Base-by-base conservation (phyloP, 768 basidiomycete genomes). In the Hemileccinum impolitum region DNA sequence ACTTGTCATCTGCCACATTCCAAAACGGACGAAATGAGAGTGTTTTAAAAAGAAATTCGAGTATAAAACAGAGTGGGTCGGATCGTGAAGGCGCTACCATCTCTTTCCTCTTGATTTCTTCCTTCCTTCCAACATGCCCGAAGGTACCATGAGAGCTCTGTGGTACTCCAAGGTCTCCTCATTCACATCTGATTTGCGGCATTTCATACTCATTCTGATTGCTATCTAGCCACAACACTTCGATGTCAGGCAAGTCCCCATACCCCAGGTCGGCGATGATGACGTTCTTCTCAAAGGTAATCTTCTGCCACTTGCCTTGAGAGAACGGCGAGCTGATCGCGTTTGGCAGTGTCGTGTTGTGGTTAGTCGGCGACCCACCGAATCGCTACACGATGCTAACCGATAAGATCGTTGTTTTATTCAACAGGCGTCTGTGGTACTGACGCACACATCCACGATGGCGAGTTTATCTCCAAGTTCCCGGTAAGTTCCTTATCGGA, bases 251-350 rank as follows among this genome's bases (percentile, higher is more conserved):
- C 68, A 81, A 34, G 85, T 89, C 8, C 82, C 84, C 5, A 79
- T 88, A 47, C 87, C 87, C 7, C 51, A 76, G 50, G 72, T 79
- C 51, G 76, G 76, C 30, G 83, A 85, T 53, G 78, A 87, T 45
- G 88, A 90, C 23, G 78, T 90, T 42, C 75, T 90, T 45, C 72
- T 90, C 56, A 88, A 90, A 76, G 85, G 85, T 81, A 13, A 43
- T 47, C 60, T 19, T 26, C 4, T 1, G 41, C 25, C 26, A 4
- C 43, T 25, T 40, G 39, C 52, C 45, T 45, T 49, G 8, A 9
- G 39, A 38, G 23, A 23, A 14, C 18, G 6, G 43, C 19, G 21
- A 18, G 28, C 54, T 61, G 6, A 60, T 23, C 21, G 14, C 15
- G 31, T 9, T 41, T 10, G 39, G 2, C 37, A 77, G 77, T 78